Percentiles rank a stretch among this genome's conserved stretches.
These are phyloP conservation scores for Trifolium repens DNA, from an alignment of 306 rosid species.

Conservation along the genomic window DNA sequence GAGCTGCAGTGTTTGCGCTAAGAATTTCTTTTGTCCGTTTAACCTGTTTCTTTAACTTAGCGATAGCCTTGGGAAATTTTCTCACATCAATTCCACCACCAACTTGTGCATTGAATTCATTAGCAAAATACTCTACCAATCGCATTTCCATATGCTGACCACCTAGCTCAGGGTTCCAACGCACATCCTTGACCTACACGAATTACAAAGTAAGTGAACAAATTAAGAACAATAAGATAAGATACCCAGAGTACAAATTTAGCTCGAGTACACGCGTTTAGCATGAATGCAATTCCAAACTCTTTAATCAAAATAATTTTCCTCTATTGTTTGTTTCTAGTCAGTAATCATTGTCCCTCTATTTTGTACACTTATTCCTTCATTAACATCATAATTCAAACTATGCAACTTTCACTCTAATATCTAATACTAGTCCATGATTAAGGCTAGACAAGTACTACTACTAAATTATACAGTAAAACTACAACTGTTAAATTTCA, in stretches of 20 bases:
- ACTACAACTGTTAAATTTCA: not conserved
- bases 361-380: constrained; percentile 5
- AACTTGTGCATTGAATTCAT: constrained; percentile 85
- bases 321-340: not conserved
- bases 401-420: constrained; percentile 12
- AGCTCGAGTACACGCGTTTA: not conserved
- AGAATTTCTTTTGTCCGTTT: constrained; percentile 96
- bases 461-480: no score
- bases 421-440: constrained; percentile 1
- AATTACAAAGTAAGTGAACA: constrained; percentile 18
- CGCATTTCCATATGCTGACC: constrained; percentile 89
- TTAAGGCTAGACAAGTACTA: not conserved
- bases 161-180: constrained; percentile 92
- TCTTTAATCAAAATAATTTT: not conserved
- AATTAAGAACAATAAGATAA: constrained; percentile 25
- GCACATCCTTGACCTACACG: constrained; percentile 93
- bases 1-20: constrained; percentile 93
- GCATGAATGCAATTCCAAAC: not conserved
- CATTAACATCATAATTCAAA: constrained; percentile 5
- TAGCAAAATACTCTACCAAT: constrained; percentile 88
- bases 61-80: constrained; percentile 89
- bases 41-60: constrained; percentile 96
- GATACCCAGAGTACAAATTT: constrained; percentile 14
- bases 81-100: constrained; percentile 90
- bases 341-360: not conserved